Base-by-base conservation (phyloP, 1,284 basidiomycete species). In the Exobasidium rhododendri region DNA sequence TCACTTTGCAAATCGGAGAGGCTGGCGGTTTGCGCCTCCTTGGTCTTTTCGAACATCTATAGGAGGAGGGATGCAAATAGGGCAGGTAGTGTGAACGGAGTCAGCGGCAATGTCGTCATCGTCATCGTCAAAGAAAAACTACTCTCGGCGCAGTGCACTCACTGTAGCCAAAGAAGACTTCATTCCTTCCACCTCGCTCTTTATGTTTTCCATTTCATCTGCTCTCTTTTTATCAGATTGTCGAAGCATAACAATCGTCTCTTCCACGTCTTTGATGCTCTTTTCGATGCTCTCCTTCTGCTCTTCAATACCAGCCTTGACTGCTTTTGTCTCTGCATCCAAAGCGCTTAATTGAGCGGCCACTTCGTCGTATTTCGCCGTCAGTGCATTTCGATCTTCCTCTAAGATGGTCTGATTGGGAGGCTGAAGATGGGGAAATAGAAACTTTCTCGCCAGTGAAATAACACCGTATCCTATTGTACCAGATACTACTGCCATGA, bases 141-240 rank as follows among this genome's bases (percentile, higher is more conserved):
- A n/a, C n/a, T n/a, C n/a, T n/a, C n/a, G n/a, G n/a, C n/a, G n/a
- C 17, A 40, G 35, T 40, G 26, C 6, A 57, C 58, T 64, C 45
- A 92, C 93, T 85, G 89, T 91, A 3, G 93, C 92, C 11, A 98
- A 82, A 85, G 94, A 89, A 65, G 94, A 91, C 45, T 89, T 87
- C 63, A 97, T 87, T 63, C 87, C 89, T 69, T 78, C 76, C 4
- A 79, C 73, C 32, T 78, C 75, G 22, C 67, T 61, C 43, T 64
- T 64, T 61, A 97, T 87, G 82, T 93, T 91, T 32, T 91, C 87
- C 85, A 97, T 89, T 78, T 97, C 94, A 59, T 92, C 88, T 56
- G 90, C 85, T 40, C 91, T 88, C 78, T 85, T 88, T 53, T 84
- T 82, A 77, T 96, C 91, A 13, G 87, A 87, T 58, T 89, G 87